Evolutionary conservation across 1,284 basidiomycete genomes (phyloP).

Genomic region (Apiotrichum gracile): DNA sequence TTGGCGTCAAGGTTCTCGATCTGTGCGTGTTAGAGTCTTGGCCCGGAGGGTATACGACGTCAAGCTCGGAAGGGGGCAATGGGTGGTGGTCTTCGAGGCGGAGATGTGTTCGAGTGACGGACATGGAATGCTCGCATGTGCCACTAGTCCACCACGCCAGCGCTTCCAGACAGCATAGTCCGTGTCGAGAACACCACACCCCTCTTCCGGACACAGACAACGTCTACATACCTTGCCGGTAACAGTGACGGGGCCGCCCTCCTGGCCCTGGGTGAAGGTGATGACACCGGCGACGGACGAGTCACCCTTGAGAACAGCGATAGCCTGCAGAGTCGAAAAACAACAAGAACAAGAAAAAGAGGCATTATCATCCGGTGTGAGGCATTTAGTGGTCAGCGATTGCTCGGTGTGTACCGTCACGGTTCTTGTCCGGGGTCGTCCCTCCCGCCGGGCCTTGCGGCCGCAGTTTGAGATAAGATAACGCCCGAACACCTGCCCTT

Average conservation of each 20-base stretch:
- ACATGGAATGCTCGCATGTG: too few relatives aligned
- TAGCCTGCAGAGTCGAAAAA: constrained; percentile 51
- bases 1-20: constrained; percentile 59
- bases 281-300: constrained; percentile 59
- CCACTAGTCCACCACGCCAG: too few relatives aligned
- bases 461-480: neutral
- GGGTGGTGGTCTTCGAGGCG: too few relatives aligned
- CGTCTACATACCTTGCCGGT: constrained; percentile 54
- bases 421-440: too few relatives aligned
- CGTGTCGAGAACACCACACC: too few relatives aligned
- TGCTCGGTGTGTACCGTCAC: too few relatives aligned
- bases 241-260: constrained; percentile 56
- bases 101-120: too few relatives aligned
- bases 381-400: neutral
- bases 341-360: neutral
- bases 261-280: constrained; percentile 57
- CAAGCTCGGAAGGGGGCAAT: too few relatives aligned
- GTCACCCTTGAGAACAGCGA: constrained; percentile 61
- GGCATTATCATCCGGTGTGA: neutral
- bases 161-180: too few relatives aligned
- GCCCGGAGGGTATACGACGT: neutral
- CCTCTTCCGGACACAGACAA: too few relatives aligned
- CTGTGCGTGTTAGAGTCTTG: constrained; percentile 18
- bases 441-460: neutral
- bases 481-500: neutral